These are phyloP conservation scores for Neurospora sp. DNA, from an alignment of 495 filamentous ascomycete species.

Conservation along the genomic window DNA sequence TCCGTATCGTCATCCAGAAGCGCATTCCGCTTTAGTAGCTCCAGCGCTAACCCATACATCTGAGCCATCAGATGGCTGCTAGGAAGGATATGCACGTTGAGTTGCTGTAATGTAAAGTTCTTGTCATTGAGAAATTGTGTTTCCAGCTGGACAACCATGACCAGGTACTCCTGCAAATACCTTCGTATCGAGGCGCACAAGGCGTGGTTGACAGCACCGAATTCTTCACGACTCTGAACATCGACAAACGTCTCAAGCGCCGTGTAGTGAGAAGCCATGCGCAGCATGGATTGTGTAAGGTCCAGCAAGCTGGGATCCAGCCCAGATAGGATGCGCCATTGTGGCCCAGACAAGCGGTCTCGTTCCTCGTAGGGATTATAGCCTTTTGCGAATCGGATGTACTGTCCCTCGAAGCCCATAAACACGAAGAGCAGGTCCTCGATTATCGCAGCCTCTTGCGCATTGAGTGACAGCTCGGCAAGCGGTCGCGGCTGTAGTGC, in stretches of 20 bases:
- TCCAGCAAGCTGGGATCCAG: slow-evolving; percentile 87
- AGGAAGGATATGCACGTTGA: slow-evolving; percentile 83
- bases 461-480: slow-evolving; percentile 60
- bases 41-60: slow-evolving; percentile 75
- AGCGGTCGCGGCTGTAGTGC: slow-evolving; percentile 63
- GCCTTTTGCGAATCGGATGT: slow-evolving; percentile 71
- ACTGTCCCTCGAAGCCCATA: slow-evolving; percentile 98
- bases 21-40: slow-evolving; percentile 77
- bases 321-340: slow-evolving; percentile 69
- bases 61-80: slow-evolving; percentile 85
- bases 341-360: slow-evolving; percentile 71
- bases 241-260: slow-evolving; percentile 90
- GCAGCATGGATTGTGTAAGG: slow-evolving; percentile 77
- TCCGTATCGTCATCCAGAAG: slow-evolving; percentile 79
- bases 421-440: slow-evolving; percentile 91
- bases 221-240: slow-evolving; percentile 85
- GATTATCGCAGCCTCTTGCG: slow-evolving; percentile 75
- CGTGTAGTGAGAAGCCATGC: slow-evolving; percentile 89
- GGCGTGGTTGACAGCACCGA: slow-evolving; percentile 92
- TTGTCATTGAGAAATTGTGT: slow-evolving; percentile 80
- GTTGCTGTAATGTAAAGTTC: slow-evolving; percentile 79
- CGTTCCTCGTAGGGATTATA: slow-evolving; percentile 81
- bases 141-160: slow-evolving; percentile 87
- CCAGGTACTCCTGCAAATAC: slow-evolving; percentile 82
- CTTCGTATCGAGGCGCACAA: slow-evolving; percentile 88